Percentiles rank a stretch among this genome's conserved stretches.
Conservation (phyloP, 345 rosid genomes). For the Cochlearia excelsa region DNA sequence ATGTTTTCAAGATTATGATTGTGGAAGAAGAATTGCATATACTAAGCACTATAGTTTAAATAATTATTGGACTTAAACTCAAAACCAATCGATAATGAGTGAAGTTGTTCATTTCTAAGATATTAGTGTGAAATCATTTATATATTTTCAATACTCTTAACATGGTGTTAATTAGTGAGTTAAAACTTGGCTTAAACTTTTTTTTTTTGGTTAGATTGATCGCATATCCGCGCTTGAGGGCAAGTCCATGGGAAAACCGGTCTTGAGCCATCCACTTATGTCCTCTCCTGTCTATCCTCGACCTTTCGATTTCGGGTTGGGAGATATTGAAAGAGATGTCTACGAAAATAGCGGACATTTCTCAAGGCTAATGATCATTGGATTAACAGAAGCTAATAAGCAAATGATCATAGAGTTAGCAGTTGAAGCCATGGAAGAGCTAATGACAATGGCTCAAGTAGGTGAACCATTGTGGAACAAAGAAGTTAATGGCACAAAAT, state of each 20-base stretch:
- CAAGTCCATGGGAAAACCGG: slow-evolving; percentile 57
- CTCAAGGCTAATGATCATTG: slow-evolving; percentile 31
- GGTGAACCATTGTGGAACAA: slow-evolving; percentile 76
- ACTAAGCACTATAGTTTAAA: not conserved
- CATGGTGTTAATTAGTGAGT: no score
- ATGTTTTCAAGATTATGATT: not conserved
- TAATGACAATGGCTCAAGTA: slow-evolving; percentile 67
- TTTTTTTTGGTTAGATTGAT: slow-evolving; percentile 46
- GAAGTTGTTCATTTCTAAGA: no score
- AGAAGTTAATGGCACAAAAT: slow-evolving; percentile 46
- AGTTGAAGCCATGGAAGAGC: slow-evolving; percentile 85
- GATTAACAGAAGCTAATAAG: slow-evolving; percentile 55
- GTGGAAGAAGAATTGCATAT: not conserved
- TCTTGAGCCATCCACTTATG: slow-evolving; percentile 46
- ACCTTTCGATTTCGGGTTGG: slow-evolving; percentile 46
- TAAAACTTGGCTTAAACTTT: not conserved
- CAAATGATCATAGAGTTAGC: slow-evolving; percentile 77
- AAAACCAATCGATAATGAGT: no score
- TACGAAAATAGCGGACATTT: slow-evolving; percentile 51
- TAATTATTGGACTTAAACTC: no score
- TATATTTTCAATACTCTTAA: no score
- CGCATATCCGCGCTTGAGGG: slow-evolving; percentile 57
- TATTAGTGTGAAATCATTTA: no score
- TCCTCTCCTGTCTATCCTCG: slow-evolving; percentile 39
- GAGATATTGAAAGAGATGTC: slow-evolving; percentile 46